A percentile compares a stretch with the other conserved stretches of the same genome.
phyloP scores from a whole-genome alignment of 768 basidiomycete genomes.

The Nidularia pulvinata region DNA sequence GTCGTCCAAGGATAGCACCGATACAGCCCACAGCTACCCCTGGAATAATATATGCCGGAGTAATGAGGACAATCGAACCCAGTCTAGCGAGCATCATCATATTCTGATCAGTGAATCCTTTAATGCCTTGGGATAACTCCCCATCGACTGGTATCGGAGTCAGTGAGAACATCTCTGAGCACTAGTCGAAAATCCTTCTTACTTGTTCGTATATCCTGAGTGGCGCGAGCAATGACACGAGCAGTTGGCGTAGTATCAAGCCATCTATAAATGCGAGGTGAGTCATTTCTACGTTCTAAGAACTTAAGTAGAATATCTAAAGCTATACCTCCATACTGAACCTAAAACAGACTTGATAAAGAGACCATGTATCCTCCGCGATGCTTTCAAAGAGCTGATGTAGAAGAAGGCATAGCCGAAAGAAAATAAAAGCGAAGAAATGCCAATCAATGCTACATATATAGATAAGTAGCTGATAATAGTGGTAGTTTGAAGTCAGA shows the following conservation, averaged over 20 bases:
- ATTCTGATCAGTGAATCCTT: conserved; percentile 17
- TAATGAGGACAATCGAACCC: conserved; percentile 31
- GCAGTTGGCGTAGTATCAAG: conserved; percentile 31
- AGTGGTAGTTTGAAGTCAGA: neutral
- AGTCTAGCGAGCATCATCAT: conserved; percentile 30
- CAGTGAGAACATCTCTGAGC: neutral
- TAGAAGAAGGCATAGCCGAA: conserved; percentile 35
- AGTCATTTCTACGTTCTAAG: neutral
- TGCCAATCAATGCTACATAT: conserved; percentile 2
- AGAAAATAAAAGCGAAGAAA: conserved; percentile 25
- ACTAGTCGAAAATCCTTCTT: neutral
- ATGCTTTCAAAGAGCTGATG: conserved; percentile 48
- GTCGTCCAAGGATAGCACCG: conserved; percentile 33
- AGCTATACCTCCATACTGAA: conserved; percentile 53
- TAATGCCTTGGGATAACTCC: conserved; percentile 18
- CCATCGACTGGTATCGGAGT: conserved; percentile 43
- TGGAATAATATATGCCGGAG: conserved; percentile 36
- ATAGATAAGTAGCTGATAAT: neutral
- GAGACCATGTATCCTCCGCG: conserved; percentile 44
- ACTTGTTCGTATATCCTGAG: conserved; percentile 50
- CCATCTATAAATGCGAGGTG: conserved; percentile 26
- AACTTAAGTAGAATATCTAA: neutral
- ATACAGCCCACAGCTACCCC: conserved; percentile 32
- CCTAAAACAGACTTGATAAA: conserved; percentile 54
- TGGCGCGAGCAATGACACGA: conserved; percentile 59